phyloP scores from a whole-genome alignment of 495 filamentous ascomycete species.

The Penicillium malachiteum region DNA sequence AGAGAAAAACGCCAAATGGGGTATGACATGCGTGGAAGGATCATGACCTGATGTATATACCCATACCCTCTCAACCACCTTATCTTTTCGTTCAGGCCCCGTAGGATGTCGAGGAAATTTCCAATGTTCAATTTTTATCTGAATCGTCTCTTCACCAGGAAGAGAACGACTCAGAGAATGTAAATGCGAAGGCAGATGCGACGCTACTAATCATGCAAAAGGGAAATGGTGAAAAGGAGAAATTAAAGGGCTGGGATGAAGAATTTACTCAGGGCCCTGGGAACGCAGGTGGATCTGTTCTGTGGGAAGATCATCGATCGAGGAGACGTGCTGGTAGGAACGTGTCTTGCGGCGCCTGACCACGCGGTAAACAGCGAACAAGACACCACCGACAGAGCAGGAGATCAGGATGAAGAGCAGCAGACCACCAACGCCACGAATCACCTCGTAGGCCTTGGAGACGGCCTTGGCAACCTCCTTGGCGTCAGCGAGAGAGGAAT shows the following conservation, averaged over 20 bases:
- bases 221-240: slow-evolving; percentile 1
- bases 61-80: slow-evolving; percentile 12
- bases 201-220: slow-evolving; percentile 19
- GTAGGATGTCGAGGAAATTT: background rate
- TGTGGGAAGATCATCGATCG: slow-evolving; percentile 31
- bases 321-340: slow-evolving; percentile 36
- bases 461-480: slow-evolving; percentile 35
- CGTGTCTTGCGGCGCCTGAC: slow-evolving; percentile 25
- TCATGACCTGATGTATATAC: slow-evolving; percentile 24
- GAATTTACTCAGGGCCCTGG: slow-evolving; percentile 12
- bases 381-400: slow-evolving; percentile 27
- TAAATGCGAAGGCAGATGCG: slow-evolving; percentile 16
- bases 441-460: slow-evolving; percentile 36
- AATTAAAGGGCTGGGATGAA: background rate
- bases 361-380: slow-evolving; percentile 23
- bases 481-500: slow-evolving; percentile 20
- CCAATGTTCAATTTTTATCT: background rate
- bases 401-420: slow-evolving; percentile 33
- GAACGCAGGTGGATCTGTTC: slow-evolving; percentile 25
- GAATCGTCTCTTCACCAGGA: slow-evolving; percentile 12
- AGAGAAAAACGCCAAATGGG: slow-evolving; percentile 22
- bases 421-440: slow-evolving; percentile 33
- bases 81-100: slow-evolving; percentile 13
- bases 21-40: slow-evolving; percentile 31
- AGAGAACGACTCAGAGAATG: background rate